Conservation (phyloP, 2,329 filamentous ascomycete genomes). For the Ceratocystis smalleyi region DNA sequence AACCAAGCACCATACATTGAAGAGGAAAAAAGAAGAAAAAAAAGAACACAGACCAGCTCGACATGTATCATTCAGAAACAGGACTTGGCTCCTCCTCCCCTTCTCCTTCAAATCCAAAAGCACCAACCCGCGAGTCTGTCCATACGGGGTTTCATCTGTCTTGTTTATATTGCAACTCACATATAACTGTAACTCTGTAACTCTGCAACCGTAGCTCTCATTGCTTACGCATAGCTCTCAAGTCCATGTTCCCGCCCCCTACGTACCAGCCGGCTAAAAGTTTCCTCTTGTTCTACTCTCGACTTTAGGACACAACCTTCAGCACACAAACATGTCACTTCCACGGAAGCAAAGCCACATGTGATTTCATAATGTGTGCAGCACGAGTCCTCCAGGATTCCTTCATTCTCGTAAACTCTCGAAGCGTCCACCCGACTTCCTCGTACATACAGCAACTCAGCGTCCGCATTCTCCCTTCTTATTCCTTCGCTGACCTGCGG, state of each 20-base stretch:
- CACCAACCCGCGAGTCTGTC: not conserved
- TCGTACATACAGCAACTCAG: conserved; percentile 2
- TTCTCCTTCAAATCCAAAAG: not conserved
- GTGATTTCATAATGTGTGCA: not conserved
- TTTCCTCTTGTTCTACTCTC: not conserved
- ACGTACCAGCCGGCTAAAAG: too few relatives aligned
- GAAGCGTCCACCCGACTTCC: not conserved
- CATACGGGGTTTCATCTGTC: not conserved
- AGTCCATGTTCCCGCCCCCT: not conserved
- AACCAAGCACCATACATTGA: too few relatives aligned
- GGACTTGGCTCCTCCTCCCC: not conserved
- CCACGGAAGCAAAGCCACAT: not conserved
- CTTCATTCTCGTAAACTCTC: not conserved
- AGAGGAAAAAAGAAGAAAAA: not conserved
- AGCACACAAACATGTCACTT: not conserved
- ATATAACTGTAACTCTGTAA: not conserved
- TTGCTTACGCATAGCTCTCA: not conserved
- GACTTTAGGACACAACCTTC: not conserved
- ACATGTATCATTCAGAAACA: not conserved
- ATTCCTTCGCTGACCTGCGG: not conserved
- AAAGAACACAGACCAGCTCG: not conserved
- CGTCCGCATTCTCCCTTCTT: not conserved
- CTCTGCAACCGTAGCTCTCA: not conserved
- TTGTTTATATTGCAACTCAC: conserved; percentile 2
- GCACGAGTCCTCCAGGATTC: not conserved